A percentile compares a stretch with the other conserved stretches of the same genome.
These are phyloP conservation scores for Penicillium aurantiogriseum DNA, from an alignment of 2,329 filamentous ascomycete genomes.

Conservation along the genomic window DNA sequence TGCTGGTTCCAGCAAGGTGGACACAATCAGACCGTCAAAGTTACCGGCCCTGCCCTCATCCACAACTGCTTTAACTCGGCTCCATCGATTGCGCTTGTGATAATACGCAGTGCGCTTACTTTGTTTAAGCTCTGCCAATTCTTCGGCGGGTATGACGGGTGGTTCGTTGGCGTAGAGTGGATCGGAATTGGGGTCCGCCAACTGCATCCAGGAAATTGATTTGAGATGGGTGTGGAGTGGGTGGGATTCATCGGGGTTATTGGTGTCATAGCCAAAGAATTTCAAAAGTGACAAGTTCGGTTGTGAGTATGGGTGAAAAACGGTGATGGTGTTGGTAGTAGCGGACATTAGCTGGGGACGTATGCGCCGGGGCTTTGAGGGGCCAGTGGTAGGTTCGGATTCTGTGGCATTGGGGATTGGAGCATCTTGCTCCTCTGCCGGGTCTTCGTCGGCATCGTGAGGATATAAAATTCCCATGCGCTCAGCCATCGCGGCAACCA, in stretches of 20 bases:
- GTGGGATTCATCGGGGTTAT: conserved; percentile 63
- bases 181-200: conserved; percentile 74
- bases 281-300: conserved; percentile 82
- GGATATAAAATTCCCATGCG: conserved; percentile 77
- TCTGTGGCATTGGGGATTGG: conserved; percentile 1
- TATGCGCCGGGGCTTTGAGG: conserved; percentile 27
- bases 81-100: conserved; percentile 84
- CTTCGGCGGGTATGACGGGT: conserved; percentile 56
- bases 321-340: conserved; percentile 58
- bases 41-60: conserved; percentile 71
- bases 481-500: conserved; percentile 82
- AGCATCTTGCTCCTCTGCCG: conserved; percentile 8
- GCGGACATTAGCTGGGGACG: conserved; percentile 38
- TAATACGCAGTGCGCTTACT: conserved; percentile 82
- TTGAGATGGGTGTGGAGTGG: conserved; percentile 80
- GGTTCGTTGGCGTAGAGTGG: conserved; percentile 69
- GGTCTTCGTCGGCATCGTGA: conserved; percentile 26
- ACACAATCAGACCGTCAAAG: conserved; percentile 80
- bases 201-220: conserved; percentile 85
- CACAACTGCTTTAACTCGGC: conserved; percentile 68
- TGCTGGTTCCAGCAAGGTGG: conserved; percentile 76
- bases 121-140: conserved; percentile 70
- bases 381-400: conserved; percentile 9
- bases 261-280: conserved; percentile 82
- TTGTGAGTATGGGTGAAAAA: conserved; percentile 68